These are phyloP conservation scores for Boletus vinaceobasis DNA, from an alignment of 768 basidiomycete species.

Conservation along the genomic window DNA sequence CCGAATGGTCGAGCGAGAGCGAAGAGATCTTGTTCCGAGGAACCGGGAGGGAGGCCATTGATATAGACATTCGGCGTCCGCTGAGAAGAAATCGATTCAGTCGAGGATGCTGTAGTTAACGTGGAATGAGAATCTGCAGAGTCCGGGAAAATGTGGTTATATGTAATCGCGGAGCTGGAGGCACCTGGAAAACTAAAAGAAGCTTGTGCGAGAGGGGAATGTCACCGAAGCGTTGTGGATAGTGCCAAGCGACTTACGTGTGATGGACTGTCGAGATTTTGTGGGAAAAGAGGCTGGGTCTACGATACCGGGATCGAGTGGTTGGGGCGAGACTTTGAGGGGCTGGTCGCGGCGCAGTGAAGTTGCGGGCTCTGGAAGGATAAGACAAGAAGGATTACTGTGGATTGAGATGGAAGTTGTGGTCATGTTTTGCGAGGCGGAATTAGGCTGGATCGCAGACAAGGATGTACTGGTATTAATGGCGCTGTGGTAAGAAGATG, in stretches of 20 bases:
- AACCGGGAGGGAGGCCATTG: slow-evolving; percentile 82
- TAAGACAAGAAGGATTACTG: slow-evolving; percentile 22
- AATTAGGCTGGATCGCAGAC: slow-evolving; percentile 23
- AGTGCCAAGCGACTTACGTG: slow-evolving; percentile 18
- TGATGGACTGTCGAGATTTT: slow-evolving; percentile 18
- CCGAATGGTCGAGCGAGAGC: slow-evolving; percentile 72
- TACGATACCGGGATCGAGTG: slow-evolving; percentile 13
- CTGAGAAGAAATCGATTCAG: slow-evolving; percentile 15
- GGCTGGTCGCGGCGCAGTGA: slow-evolving; percentile 4
- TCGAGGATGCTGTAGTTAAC: slow-evolving; percentile 11
- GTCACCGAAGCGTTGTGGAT: background rate
- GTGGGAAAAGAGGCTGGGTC: slow-evolving; percentile 2
- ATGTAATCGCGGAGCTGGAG: slow-evolving; percentile 8
- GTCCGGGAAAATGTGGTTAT: slow-evolving; percentile 9
- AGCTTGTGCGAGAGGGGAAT: slow-evolving; percentile 8
- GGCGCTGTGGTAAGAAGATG: slow-evolving; percentile 8
- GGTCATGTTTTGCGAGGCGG: slow-evolving; percentile 10
- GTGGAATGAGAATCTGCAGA: slow-evolving; percentile 12
- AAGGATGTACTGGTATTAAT: slow-evolving; percentile 14
- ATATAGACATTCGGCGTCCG: slow-evolving; percentile 80
- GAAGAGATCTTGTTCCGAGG: slow-evolving; percentile 74
- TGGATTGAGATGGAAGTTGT: slow-evolving; percentile 11
- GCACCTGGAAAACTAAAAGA: slow-evolving; percentile 26
- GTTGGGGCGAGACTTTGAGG: slow-evolving; percentile 9
- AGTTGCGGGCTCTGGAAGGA: slow-evolving; percentile 8